phyloP scores from a whole-genome alignment of 495 filamentous ascomycete species.

The Lepraria neglecta region DNA sequence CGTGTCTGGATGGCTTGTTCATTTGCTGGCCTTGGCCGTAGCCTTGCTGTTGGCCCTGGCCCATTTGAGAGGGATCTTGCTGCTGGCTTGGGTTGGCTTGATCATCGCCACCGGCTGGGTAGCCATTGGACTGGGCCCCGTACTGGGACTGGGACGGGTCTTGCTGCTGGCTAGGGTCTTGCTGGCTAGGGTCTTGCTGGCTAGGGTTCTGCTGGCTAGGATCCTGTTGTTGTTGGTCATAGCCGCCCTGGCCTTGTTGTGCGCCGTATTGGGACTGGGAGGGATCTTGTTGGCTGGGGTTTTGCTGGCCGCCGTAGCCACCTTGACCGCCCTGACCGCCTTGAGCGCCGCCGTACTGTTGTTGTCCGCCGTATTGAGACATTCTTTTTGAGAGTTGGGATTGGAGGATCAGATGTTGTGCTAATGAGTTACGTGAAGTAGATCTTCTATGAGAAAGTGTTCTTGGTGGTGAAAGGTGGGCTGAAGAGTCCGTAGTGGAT shows the following conservation, averaged over 20 bases:
- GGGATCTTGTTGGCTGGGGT: conserved; percentile 1
- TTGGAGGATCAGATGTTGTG: conserved; percentile 18
- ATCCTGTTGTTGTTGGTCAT: conserved; percentile 15
- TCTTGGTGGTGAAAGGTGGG: conserved; percentile 15
- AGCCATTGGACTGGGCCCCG: conserved; percentile 13
- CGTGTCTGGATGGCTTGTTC: neutral
- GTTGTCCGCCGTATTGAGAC: conserved; percentile 23
- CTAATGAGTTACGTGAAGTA: conserved; percentile 19
- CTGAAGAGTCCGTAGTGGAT: conserved; percentile 20
- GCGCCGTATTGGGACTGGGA: conserved; percentile 9
- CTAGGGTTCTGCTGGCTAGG: neutral
- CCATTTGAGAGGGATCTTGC: conserved; percentile 7
- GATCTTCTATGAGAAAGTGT: conserved; percentile 19
- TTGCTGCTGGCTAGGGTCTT: conserved; percentile 10
- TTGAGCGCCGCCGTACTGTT: conserved; percentile 13
- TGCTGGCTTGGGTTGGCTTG: conserved; percentile 3
- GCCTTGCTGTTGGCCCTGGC: neutral
- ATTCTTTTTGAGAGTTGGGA: conserved; percentile 23
- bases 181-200: conserved; percentile 6
- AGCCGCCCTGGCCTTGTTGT: conserved; percentile 15
- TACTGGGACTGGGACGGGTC: conserved; percentile 5
- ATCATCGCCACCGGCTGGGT: neutral
- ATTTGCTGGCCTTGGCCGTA: conserved; percentile 2
- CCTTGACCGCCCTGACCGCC: neutral
- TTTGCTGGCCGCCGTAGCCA: neutral